Evolutionary conservation across 1,139 yeast genomes (phyloP), one percentile per base, ranked within the genome.

Genomic region (Blastobotrys apis): DNA sequence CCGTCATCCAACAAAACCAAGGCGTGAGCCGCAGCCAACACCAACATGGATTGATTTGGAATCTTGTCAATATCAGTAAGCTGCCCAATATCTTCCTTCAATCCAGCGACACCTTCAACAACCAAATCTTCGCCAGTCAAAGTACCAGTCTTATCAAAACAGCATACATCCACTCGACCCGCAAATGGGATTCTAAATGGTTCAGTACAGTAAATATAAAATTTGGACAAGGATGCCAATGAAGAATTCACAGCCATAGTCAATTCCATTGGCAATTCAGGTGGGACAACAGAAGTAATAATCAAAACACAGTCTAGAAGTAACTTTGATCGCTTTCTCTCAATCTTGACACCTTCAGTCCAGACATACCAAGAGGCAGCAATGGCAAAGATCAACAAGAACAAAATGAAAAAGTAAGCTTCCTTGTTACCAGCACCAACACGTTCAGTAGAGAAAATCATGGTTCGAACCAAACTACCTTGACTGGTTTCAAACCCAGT

Each of bases 401-500:
- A 94, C 55, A 90, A 73, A 61, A 92, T 92, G 65, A 92, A 92
- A 67, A 84, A 81, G 60, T 92, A 79, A 1, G 97, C 94, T 68
- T 92, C 98, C 64, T 81, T 84, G 67, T 88, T 92, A 48, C 96
- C 97, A 44, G 90, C 97, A 46, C 95, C 88, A 51, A 92, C 94
- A 66, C 97, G 82, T 69, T 92, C 98, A 62, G 95, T 84, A 19
- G 97, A 86, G 67, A 84, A 92, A 57, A 92, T 87, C 99, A 92
- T 92, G 60, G 94, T 94, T 67, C 99, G 84, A 46, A 92, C 98
- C 53, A 92, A 77, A 44, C 95, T 84, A 60, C 99, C 99, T 72
- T 92, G 98, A 42, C 95, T 82, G 35, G 99, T 92, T 69, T 92
- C 98, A 63, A 92, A 92, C 9, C 99, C 99, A 41, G 97, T 92